Conservation (phyloP, 129 eudicot genomes). For the Helichrysum umbraculigerum region DNA sequence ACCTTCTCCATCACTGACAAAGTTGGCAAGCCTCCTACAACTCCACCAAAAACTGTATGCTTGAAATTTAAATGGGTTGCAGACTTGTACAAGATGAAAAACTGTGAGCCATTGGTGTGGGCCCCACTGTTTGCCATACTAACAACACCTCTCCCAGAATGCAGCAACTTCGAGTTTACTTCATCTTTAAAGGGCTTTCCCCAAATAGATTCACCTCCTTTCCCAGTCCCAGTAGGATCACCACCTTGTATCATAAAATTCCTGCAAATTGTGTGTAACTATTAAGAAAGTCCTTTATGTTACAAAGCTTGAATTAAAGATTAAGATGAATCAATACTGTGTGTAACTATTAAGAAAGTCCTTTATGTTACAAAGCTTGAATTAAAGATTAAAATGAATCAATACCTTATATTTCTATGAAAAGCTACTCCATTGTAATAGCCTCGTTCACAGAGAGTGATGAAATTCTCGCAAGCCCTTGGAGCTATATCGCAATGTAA, state of each 20-base stretch:
- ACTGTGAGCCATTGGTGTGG: constrained; percentile 95
- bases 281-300: too few species aligned
- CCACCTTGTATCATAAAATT: constrained; percentile 99
- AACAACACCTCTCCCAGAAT: constrained; percentile 95
- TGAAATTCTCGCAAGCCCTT: constrained; percentile 93
- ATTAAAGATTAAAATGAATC: background rate
- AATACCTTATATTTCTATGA: constrained; percentile 90
- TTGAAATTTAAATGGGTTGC: constrained; percentile 90
- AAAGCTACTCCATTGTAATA: constrained; percentile 86
- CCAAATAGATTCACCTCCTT: constrained; percentile 98
- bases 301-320: background rate
- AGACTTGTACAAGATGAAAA: constrained; percentile 91
- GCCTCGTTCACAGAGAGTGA: constrained; percentile 92
- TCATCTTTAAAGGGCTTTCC: constrained; percentile 92
- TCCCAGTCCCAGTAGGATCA: constrained; percentile 97
- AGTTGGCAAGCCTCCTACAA: constrained; percentile 90
- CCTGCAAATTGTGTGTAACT: constrained; percentile 37
- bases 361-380: background rate
- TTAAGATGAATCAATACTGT: constrained; percentile 31
- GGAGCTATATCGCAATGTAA: constrained; percentile 96
- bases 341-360: background rate
- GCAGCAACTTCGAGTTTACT: constrained; percentile 88
- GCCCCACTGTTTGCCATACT: constrained; percentile 99
- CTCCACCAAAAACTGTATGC: constrained; percentile 95
- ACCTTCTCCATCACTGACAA: constrained; percentile 92